Evolutionary conservation across 148 eudicot species (phyloP).

Genomic region (Cornus controversa): DNA sequence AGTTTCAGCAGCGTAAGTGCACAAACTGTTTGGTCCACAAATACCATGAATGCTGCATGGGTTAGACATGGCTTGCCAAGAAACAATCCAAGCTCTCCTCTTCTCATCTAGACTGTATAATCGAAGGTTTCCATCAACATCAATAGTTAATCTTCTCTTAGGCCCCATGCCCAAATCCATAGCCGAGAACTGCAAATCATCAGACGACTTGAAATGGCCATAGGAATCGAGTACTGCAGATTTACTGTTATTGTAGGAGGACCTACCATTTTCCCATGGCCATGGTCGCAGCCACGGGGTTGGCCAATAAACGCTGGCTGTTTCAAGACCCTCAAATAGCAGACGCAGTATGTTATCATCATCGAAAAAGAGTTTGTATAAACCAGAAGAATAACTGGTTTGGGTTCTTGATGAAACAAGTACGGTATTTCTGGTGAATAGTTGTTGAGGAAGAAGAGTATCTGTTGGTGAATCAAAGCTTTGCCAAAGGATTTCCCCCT

Average conservation of each 20-base stretch:
- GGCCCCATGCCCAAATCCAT: slow-evolving; percentile 15
- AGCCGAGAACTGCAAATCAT: slow-evolving; percentile 1
- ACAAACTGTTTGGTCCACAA: slow-evolving; percentile 14
- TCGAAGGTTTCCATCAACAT: slow-evolving; percentile 16
- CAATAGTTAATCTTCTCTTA: slow-evolving; percentile 17
- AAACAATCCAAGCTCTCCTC: neutral
- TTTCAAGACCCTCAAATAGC: slow-evolving; percentile 13
- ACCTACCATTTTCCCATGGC: slow-evolving; percentile 12
- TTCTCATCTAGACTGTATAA: slow-evolving; percentile 15
- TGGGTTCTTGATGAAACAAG: slow-evolving; percentile 23
- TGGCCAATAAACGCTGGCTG: slow-evolving; percentile 30
- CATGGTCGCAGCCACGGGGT: neutral
- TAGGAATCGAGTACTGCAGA: slow-evolving; percentile 6
- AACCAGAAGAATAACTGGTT: slow-evolving; percentile 20
- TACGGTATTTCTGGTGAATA: slow-evolving; percentile 14
- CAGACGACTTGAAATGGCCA: slow-evolving; percentile 19
- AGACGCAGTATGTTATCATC: slow-evolving; percentile 17
- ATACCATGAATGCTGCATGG: neutral
- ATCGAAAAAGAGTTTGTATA: slow-evolving; percentile 22
- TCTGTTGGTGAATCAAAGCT: slow-evolving; percentile 17
- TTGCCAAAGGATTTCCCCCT: neutral
- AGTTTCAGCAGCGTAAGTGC: slow-evolving; percentile 3
- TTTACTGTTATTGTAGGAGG: slow-evolving; percentile 8
- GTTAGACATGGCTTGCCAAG: neutral
- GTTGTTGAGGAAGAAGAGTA: slow-evolving; percentile 39